Conservation (phyloP, 129 eudicot genomes). For the Rutidosis leptorrhynchoides region DNA sequence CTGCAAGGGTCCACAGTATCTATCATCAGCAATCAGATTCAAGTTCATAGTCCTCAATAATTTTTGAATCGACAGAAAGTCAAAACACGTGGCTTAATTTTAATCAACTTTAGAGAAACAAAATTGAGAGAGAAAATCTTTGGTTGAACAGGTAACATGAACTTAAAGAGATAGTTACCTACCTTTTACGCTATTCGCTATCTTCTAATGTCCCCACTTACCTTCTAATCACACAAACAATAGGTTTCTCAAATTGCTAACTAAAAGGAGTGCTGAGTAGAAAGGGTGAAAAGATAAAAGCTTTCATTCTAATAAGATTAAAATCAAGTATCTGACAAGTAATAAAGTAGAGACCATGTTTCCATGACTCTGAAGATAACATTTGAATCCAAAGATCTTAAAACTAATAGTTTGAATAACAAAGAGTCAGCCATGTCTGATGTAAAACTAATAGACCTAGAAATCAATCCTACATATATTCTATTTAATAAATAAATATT, state of each 20-base stretch:
- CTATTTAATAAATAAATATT: too few species aligned
- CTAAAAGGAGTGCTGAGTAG: not conserved
- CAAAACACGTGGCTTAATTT: not conserved
- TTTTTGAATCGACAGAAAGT: too few species aligned
- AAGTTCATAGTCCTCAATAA: slow-evolving; percentile 16
- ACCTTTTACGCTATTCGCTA: not conserved
- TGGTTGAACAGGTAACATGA: not conserved
- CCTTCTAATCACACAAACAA: not conserved
- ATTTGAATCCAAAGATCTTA: not conserved
- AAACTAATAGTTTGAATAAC: not conserved
- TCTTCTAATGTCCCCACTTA: not conserved
- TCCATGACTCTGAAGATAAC: not conserved
- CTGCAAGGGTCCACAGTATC: slow-evolving; percentile 45
- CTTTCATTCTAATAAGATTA: not conserved
- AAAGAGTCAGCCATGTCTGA: not conserved
- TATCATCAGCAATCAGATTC: slow-evolving; percentile 27
- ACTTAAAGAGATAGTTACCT: not conserved
- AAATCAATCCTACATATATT: too few species aligned
- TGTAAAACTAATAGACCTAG: too few species aligned
- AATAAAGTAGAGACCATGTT: not conserved
- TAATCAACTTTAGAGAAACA: not conserved
- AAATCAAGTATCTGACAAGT: not conserved
- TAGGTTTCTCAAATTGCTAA: not conserved
- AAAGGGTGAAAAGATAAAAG: not conserved
- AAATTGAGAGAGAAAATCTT: not conserved